Conservation (phyloP, 2,329 filamentous ascomycete genomes). For the Magnaporthiopsis rhizophila region DNA sequence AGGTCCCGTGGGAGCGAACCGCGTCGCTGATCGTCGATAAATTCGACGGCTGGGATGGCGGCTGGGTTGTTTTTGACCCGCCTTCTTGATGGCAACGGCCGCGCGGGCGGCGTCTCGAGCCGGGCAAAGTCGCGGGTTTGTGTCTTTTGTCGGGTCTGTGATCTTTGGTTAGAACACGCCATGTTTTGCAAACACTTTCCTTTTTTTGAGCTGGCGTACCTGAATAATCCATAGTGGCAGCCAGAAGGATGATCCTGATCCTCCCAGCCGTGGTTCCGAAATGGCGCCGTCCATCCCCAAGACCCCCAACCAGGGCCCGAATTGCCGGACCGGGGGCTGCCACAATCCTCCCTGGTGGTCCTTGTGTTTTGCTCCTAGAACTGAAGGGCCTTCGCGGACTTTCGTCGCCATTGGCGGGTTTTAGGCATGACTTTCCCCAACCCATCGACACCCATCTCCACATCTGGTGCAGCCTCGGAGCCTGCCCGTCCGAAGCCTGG, state of each 20-base stretch:
- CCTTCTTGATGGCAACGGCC: not conserved
- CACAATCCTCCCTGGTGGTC: not conserved
- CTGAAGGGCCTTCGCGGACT: too few relatives aligned
- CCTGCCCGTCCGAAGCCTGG: not conserved
- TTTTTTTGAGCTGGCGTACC: not conserved
- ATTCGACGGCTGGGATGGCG: slow-evolving; percentile 7
- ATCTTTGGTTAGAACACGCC: too few relatives aligned
- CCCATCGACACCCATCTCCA: not conserved
- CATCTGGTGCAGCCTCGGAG: not conserved
- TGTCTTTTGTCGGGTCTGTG: too few relatives aligned
- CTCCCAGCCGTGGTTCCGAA: not conserved
- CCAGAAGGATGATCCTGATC: not conserved
- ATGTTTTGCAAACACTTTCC: not conserved
- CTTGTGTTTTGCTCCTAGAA: not conserved
- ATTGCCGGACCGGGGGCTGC: not conserved
- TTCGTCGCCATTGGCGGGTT: not conserved
- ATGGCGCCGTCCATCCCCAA: not conserved
- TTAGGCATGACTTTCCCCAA: not conserved
- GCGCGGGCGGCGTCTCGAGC: not conserved
- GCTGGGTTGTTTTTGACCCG: slow-evolving; percentile 3
- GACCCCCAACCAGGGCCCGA: not conserved
- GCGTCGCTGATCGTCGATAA: slow-evolving; percentile 1
- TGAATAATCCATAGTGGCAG: too few relatives aligned
- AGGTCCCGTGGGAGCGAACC: slow-evolving; percentile 16
- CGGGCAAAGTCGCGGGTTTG: not conserved